Evolutionary conservation across 208 protist genomes (phyloP).

Genomic region (Porcisia hertigi): DNA sequence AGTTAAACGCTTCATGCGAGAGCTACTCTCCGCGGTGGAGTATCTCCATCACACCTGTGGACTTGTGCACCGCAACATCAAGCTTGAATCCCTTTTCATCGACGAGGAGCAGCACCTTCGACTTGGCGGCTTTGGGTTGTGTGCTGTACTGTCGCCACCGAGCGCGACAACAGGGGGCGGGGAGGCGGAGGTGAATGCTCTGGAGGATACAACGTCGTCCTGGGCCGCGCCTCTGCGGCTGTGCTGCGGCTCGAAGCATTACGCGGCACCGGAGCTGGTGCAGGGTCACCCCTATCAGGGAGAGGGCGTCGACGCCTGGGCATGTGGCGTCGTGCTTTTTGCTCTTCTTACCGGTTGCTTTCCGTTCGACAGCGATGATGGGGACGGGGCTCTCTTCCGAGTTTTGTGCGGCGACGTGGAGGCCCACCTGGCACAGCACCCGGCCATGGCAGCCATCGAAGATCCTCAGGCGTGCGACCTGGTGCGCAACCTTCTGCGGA

Average conservation of each 20-base stretch:
- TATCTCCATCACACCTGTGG: slow-evolving; percentile 61
- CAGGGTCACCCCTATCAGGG: slow-evolving; percentile 86
- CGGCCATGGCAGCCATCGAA: slow-evolving; percentile 37
- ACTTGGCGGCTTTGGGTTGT: slow-evolving; percentile 60
- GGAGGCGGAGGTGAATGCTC: neutral
- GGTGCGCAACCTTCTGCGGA: slow-evolving; percentile 61
- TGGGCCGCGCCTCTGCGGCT: slow-evolving; percentile 43
- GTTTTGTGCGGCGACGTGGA: slow-evolving; percentile 43
- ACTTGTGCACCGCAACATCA: slow-evolving; percentile 77
- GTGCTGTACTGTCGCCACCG: slow-evolving; percentile 44
- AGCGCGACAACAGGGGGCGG: neutral
- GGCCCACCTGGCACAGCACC: slow-evolving; percentile 45
- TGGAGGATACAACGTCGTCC: neutral
- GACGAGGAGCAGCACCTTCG: slow-evolving; percentile 46
- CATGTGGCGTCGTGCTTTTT: slow-evolving; percentile 94
- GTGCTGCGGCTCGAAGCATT: slow-evolving; percentile 86
- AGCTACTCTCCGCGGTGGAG: slow-evolving; percentile 55
- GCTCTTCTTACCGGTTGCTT: slow-evolving; percentile 90
- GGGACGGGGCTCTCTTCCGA: slow-evolving; percentile 50
- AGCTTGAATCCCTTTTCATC: slow-evolving; percentile 73
- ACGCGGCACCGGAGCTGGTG: slow-evolving; percentile 94
- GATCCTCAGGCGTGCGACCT: slow-evolving; percentile 67
- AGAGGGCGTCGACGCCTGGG: slow-evolving; percentile 95
- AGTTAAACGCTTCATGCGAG: slow-evolving; percentile 39
- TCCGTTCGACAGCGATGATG: slow-evolving; percentile 79